phyloP scores from a whole-genome alignment of 75 land plant genomes.

The Chamaecyparis obtusa region DNA sequence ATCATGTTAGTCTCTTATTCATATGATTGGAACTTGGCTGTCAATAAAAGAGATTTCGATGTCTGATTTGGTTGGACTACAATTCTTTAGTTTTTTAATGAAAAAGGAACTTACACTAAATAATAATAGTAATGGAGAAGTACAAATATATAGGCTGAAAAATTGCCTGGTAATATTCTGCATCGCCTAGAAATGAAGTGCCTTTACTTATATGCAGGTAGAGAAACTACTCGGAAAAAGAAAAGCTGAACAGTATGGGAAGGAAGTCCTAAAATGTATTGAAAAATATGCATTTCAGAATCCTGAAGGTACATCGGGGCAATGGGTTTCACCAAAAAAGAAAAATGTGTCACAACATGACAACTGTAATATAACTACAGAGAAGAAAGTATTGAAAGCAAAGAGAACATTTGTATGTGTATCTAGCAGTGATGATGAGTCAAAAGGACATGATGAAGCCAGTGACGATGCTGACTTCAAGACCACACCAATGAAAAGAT shows the following conservation, averaged over 20 bases:
- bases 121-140: background rate
- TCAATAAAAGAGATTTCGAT: background rate
- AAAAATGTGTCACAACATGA: background rate
- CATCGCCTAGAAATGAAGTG: background rate
- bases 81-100: background rate
- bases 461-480: background rate
- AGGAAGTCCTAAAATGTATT: conserved; percentile 56
- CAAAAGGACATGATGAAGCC: background rate
- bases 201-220: conserved; percentile 44
- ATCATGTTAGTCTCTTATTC: background rate
- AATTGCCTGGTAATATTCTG: background rate
- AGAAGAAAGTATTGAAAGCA: conserved; percentile 23
- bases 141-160: background rate
- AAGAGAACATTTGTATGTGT: conserved; percentile 31
- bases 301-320: conserved; percentile 25
- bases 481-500: conserved; percentile 2
- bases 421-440: conserved; percentile 54
- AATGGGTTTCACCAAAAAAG: conserved; percentile 40
- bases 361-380: background rate
- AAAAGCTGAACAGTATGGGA: conserved; percentile 77
- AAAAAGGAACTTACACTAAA: background rate
- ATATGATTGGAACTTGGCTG: background rate
- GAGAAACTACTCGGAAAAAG: conserved; percentile 82
- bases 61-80: background rate
- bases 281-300: conserved; percentile 22